Conservation (phyloP, 768 basidiomycete species). For the Suillus luteus region DNA sequence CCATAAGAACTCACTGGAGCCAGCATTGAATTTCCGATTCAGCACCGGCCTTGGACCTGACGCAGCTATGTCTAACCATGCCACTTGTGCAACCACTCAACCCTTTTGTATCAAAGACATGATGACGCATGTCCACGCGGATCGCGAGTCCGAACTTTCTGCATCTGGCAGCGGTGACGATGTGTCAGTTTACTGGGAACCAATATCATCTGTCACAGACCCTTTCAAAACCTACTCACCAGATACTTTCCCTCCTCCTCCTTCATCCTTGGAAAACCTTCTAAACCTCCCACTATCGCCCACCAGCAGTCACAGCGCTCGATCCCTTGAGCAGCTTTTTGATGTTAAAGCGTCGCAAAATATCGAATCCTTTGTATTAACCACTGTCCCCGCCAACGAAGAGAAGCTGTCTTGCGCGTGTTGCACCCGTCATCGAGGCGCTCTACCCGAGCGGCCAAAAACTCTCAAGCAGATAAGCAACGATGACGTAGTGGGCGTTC, state of each 20-base stretch:
- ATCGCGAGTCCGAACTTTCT: background rate
- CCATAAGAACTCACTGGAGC: background rate
- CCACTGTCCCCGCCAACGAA: too few relatives aligned
- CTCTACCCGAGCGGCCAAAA: too few relatives aligned
- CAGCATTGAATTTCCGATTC: background rate
- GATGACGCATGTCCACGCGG: background rate
- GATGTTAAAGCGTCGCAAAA: too few relatives aligned
- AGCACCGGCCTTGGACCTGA: background rate
- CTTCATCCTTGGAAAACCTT: background rate
- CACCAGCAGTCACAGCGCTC: too few relatives aligned
- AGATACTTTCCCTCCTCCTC: background rate
- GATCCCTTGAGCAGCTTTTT: too few relatives aligned
- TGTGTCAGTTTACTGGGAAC: background rate
- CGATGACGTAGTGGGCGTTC: too few relatives aligned
- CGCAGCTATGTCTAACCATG: background rate
- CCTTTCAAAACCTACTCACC: background rate
- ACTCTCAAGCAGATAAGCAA: too few relatives aligned
- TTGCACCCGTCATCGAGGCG: too few relatives aligned
- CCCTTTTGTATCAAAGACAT: background rate
- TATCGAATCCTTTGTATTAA: too few relatives aligned
- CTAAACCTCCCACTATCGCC: background rate
- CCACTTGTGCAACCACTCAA: background rate
- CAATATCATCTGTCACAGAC: background rate
- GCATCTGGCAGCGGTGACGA: background rate
- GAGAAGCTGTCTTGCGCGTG: too few relatives aligned